Percentiles rank a stretch among this genome's conserved stretches.
Conservation (phyloP, 345 rosid species). For the Salix purpurea region DNA sequence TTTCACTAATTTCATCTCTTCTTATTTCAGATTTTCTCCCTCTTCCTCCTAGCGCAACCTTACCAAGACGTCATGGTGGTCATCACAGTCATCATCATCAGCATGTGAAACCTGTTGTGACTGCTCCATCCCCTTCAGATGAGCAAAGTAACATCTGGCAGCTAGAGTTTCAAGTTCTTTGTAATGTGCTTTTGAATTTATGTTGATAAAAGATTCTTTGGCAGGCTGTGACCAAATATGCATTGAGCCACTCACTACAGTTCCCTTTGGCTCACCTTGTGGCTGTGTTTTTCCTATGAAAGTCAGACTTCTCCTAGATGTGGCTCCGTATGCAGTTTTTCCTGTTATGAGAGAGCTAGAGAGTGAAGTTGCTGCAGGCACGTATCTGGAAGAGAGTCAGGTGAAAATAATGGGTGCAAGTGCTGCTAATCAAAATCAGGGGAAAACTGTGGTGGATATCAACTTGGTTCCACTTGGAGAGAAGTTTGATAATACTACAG, state of each 20-base stretch:
- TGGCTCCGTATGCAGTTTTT: conserved; percentile 77
- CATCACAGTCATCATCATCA: conserved; percentile 42
- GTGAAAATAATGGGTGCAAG: conserved; percentile 97
- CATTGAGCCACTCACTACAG: conserved; percentile 79
- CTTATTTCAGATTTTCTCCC: conserved; percentile 39
- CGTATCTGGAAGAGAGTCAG: conserved; percentile 92
- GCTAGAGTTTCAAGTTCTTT: background rate
- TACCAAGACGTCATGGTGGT: conserved; percentile 37
- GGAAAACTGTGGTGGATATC: conserved; percentile 74
- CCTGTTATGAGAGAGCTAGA: conserved; percentile 87
- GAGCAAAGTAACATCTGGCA: conserved; percentile 43
- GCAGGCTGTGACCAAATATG: conserved; percentile 92
- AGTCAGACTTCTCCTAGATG: conserved; percentile 76
- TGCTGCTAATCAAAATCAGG: conserved; percentile 90
- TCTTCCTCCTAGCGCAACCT: conserved; percentile 33
- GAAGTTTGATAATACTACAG: conserved; percentile 94
- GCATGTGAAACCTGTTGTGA: conserved; percentile 44
- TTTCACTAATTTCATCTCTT: conserved; percentile 18
- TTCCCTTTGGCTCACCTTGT: conserved; percentile 94
- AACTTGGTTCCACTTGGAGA: conserved; percentile 97
- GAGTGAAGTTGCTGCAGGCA: conserved; percentile 91
- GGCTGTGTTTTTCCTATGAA: conserved; percentile 97
- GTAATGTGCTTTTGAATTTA: background rate
- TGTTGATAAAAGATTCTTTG: conserved; percentile 23
- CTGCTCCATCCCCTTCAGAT: conserved; percentile 66